Evolutionary conservation across 805 yeast genomes (phyloP), one percentile per base, ranked within the genome.

Genomic region (Suhomyces sp.): DNA sequence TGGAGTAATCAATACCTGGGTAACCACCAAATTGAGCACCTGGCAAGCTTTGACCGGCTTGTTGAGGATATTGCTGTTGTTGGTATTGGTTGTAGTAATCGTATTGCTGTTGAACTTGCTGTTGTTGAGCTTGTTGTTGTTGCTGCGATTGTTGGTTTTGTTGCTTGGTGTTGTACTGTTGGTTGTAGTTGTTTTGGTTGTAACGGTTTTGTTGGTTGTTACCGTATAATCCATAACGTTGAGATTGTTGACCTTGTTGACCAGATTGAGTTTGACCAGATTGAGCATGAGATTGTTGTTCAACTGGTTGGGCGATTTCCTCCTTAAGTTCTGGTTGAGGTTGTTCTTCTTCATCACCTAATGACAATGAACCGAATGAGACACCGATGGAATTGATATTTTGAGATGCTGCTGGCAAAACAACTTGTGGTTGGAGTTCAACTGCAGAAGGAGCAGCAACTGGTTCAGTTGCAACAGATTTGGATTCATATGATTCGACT

Each of bases 291-390:
- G 29, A 19, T 28, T 27, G 30, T 12, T 21, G 35, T 17, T 43
- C 38, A 18, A 30, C 38, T 12, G 33, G 35, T 12, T 25, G 33
- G 20, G 23, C 21, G 19, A 23, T n/a, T 23, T 40, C 39, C 22
- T 40, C 35, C 23, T 28, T 28, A 18, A 18, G 27, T 23, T 31
- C 45, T 17, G 31, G 40, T 25, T 44, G 47, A 15, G 40, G 17
- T 42, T 50, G 46, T 43, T 46, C 51, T 38, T 65, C 68, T 31
- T 70, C 74, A 27, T 74, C 75, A 35, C 67, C 61, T 39, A 75
- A 60, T 17, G 73, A 59, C 46, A 78, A 63, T 9, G 82, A 75
- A 38, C 86, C 86, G 49, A 80, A 79, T 21, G 82, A 78, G 25
- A 80, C 79, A 44, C 79, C 81, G 19, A 75, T 73, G 31, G 72